Base-by-base conservation (phyloP, 345 rosid species). In the Rhodamnia rubescens region DNA sequence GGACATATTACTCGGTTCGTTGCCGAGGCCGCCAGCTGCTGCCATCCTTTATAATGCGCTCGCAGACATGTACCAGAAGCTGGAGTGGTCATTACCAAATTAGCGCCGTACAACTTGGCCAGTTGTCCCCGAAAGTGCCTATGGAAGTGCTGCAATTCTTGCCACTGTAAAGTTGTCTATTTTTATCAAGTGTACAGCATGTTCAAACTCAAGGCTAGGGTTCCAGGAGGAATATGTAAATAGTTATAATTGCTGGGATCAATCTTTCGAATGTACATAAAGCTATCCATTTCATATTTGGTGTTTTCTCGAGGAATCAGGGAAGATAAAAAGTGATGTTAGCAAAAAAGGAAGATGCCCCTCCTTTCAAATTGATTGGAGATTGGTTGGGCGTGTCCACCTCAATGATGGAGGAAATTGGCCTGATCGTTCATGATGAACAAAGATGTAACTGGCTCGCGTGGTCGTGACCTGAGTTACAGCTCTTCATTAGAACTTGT, bases 11-110 rank as follows among this genome's bases (percentile, higher is more conserved):
- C 95, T 96, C 6, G 96, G 98, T 83, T 91, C 95, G 18, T 86
- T 96, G 91, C 97, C 98, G 5, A 88, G 83, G 81, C 98, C 98
- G 27, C 98, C 98, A 2, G 98, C 98, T 59, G 98, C 98, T 50
- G 94, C 95, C 78, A 90, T 89, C 47, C 98, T 97, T 52, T 95
- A 95, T 87, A 93, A 87, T 81, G 96, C 96, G 1, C 99, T 96
- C 13, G 89, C 89, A 13, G 98, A 93, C 86, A 91, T 97, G 27
- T 95, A 89, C 75, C 92, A 91, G 85, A 95, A 92, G 89, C 87
- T 93, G 36, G 90, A 90, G 69, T 85, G 89, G 82, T 93, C 91
- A 93, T 87, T 40, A 27, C 53, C 64, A 51, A 36, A 47, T 42
- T 53, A 82, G 84, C 40, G 57, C 54, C 14, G 3, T 53, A 2